phyloP scores from a whole-genome alignment of 345 rosid species.

The Bretschneidera sinensis region DNA sequence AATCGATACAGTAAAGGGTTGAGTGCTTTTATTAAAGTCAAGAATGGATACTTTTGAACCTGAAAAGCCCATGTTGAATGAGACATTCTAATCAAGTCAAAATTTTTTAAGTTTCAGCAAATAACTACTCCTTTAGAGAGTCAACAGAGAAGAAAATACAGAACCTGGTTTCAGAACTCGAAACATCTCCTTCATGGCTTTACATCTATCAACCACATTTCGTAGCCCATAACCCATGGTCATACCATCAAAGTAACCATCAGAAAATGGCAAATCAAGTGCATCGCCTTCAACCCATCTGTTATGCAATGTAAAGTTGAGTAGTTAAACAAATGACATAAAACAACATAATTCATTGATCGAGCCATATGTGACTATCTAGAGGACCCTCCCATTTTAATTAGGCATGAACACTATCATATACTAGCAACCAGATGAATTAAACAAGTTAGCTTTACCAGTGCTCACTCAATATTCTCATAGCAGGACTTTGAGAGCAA shows the following conservation, averaged over 20 bases:
- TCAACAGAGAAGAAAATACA: neutral
- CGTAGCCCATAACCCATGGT: slow-evolving; percentile 89
- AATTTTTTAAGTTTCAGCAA: neutral
- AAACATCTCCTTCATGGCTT: slow-evolving; percentile 61
- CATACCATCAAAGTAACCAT: slow-evolving; percentile 66
- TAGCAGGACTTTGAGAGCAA: slow-evolving; percentile 44
- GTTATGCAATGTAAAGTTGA: neutral
- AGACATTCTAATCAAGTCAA: slow-evolving; percentile 1
- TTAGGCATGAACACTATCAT: neutral
- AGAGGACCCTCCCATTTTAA: neutral
- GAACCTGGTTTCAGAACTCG: slow-evolving; percentile 80
- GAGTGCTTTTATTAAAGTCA: slow-evolving; percentile 73
- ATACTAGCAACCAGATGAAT: neutral
- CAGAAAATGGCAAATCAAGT: slow-evolving; percentile 63
- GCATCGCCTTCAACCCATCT: slow-evolving; percentile 92
- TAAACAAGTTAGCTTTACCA: slow-evolving; percentile 31
- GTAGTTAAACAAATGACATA: no score
- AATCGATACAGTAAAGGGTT: slow-evolving; percentile 40
- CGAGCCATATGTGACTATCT: no score
- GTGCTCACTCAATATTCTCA: slow-evolving; percentile 88
- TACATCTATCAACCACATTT: slow-evolving; percentile 57
- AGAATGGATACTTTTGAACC: slow-evolving; percentile 71
- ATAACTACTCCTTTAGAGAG: neutral
- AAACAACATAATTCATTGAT: no score
- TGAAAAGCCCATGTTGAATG: slow-evolving; percentile 24